phyloP scores from a whole-genome alignment of 495 filamentous ascomycete species.

The Pyrenopolyporus hunteri region DNA sequence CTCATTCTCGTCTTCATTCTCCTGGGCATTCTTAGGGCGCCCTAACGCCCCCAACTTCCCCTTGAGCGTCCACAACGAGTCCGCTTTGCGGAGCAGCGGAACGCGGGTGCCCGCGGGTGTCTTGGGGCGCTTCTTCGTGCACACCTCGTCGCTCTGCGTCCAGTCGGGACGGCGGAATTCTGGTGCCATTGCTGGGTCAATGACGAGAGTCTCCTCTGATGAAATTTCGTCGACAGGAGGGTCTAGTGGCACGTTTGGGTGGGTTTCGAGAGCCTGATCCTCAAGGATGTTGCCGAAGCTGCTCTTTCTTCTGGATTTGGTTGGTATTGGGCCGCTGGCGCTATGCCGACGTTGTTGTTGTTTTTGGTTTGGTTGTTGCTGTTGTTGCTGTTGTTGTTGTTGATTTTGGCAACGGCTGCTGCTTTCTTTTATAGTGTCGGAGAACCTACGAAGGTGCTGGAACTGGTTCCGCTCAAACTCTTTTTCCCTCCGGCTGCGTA shows the following conservation, averaged over 20 bases:
- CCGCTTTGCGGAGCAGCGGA: conserved; percentile 47
- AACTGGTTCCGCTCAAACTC: conserved; percentile 33
- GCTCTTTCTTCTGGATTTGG: conserved; percentile 1
- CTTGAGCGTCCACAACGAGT: conserved; percentile 48
- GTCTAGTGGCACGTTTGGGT: no score
- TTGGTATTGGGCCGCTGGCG: neutral
- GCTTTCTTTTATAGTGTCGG: no score
- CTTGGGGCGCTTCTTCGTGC: conserved; percentile 20
- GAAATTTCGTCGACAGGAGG: conserved; percentile 29
- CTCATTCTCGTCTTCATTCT: no score
- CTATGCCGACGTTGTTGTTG: conserved; percentile 15
- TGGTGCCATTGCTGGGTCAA: conserved; percentile 15
- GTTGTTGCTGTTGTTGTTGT: neutral
- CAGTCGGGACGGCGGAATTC: conserved; percentile 50
- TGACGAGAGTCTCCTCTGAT: conserved; percentile 33
- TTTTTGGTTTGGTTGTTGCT: neutral
- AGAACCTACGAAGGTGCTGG: neutral
- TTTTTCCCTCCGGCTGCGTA: conserved; percentile 19
- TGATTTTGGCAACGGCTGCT: neutral
- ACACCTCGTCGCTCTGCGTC: conserved; percentile 53
- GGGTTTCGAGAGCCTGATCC: conserved; percentile 17
- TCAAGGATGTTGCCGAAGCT: conserved; percentile 26
- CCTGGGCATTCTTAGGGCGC: no score
- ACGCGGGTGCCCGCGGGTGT: conserved; percentile 19
- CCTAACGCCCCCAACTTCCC: conserved; percentile 34